Conservation (phyloP, 2,329 filamentous ascomycete species). For the Diplocarpon rosae region DNA sequence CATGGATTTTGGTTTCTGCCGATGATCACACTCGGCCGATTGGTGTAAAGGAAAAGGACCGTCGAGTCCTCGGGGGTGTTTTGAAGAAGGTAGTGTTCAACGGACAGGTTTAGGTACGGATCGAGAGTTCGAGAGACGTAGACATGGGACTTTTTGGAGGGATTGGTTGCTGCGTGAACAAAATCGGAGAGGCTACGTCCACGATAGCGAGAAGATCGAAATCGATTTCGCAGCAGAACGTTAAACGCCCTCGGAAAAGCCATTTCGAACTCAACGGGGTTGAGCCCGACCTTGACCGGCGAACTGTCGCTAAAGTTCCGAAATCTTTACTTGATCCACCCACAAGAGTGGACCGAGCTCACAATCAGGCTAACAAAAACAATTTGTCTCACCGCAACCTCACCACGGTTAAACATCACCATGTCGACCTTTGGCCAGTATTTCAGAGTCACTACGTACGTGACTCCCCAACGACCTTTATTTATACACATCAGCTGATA, state of each 20-base stretch:
- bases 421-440: slow-evolving; percentile 85
- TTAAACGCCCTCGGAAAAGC: slow-evolving; percentile 22
- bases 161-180: slow-evolving; percentile 22
- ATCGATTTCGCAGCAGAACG: slow-evolving; percentile 5
- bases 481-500: slow-evolving; percentile 5
- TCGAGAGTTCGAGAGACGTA: slow-evolving; percentile 60
- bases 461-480: slow-evolving; percentile 3
- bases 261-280: slow-evolving; percentile 14
- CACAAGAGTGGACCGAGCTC: too few relatives aligned
- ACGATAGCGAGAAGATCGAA: neutral
- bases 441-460: slow-evolving; percentile 67
- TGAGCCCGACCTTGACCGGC: neutral
- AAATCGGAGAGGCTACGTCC: slow-evolving; percentile 13
- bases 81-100: slow-evolving; percentile 83
- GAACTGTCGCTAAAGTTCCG: neutral
- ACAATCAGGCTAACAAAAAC: neutral
- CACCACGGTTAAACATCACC: slow-evolving; percentile 8
- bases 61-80: slow-evolving; percentile 60
- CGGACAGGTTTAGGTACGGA: slow-evolving; percentile 83
- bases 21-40: slow-evolving; percentile 78
- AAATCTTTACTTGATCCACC: neutral
- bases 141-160: slow-evolving; percentile 47
- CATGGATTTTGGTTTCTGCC: slow-evolving; percentile 97
- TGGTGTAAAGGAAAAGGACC: slow-evolving; percentile 79
- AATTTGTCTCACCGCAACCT: slow-evolving; percentile 1